phyloP scores from a whole-genome alignment of 306 rosid species.

The Dalbergia cultrata region DNA sequence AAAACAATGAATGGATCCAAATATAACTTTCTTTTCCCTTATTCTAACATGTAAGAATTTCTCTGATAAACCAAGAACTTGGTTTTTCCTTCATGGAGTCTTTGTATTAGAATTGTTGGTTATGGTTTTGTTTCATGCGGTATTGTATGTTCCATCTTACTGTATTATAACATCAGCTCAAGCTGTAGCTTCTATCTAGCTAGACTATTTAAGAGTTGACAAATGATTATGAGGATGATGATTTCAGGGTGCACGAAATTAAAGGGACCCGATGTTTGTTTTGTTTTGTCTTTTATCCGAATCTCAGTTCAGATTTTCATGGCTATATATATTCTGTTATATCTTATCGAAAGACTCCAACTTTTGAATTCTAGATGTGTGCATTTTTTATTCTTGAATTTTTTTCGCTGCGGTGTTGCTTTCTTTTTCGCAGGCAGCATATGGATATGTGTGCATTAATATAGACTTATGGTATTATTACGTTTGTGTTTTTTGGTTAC shows the following conservation, averaged over 20 bases:
- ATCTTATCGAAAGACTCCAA: constrained; percentile 51
- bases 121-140: background rate
- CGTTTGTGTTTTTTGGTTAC: background rate
- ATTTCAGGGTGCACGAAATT: constrained; percentile 52
- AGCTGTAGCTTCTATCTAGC: constrained; percentile 45
- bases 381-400: background rate
- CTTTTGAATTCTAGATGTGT: constrained; percentile 40
- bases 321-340: constrained; percentile 44
- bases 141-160: constrained; percentile 21
- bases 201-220: constrained; percentile 43
- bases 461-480: background rate
- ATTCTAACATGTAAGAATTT: too few relatives aligned
- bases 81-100: background rate
- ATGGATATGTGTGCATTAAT: constrained; percentile 49
- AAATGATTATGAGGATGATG: constrained; percentile 50
- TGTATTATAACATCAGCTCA: constrained; percentile 45
- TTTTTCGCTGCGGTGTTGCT: constrained; percentile 21
- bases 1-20: too few relatives aligned
- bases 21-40: too few relatives aligned
- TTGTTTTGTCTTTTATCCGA: constrained; percentile 53
- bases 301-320: constrained; percentile 68
- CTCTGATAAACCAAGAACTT: background rate
- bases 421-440: constrained; percentile 46
- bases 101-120: background rate
- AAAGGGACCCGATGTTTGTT: constrained; percentile 48